phyloP scores from a whole-genome alignment of 345 rosid species.

The Aethionema arabicum region DNA sequence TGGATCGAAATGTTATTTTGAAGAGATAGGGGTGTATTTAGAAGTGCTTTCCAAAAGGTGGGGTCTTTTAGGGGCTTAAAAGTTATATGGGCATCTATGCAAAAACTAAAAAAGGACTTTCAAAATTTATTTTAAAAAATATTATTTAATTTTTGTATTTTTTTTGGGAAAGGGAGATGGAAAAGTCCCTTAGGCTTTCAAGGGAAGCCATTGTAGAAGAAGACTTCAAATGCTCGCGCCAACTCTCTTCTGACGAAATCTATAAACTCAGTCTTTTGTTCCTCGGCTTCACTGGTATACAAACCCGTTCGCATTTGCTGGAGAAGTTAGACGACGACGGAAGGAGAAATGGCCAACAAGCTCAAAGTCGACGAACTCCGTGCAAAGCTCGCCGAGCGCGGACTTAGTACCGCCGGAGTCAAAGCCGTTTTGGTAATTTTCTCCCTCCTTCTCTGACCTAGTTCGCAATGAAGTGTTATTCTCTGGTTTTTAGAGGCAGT shows the following conservation, averaged over 20 bases:
- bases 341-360: constrained; percentile 46
- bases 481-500: neutral
- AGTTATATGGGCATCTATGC: neutral
- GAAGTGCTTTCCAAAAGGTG: neutral
- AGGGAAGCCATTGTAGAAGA: constrained; percentile 29
- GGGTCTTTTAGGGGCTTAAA: constrained; percentile 7
- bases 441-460: neutral
- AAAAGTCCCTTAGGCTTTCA: constrained; percentile 33
- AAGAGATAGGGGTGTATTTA: neutral
- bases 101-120: constrained; percentile 9
- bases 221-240: constrained; percentile 32
- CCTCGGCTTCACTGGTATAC: neutral
- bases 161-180: neutral
- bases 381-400: constrained; percentile 60
- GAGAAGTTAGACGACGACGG: constrained; percentile 1
- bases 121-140: neutral
- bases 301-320: neutral
- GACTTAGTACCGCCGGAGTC: constrained; percentile 61
- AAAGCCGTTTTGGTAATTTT: constrained; percentile 53
- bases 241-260: constrained; percentile 13
- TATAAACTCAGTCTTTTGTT: constrained; percentile 8
- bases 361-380: constrained; percentile 73
- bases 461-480: neutral
- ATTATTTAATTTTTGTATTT: neutral
- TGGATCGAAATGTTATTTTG: too few species aligned